A percentile compares a stretch with the other conserved stretches of the same genome.
Evolutionary conservation across 1,284 basidiomycete genomes (phyloP).

Genomic region (Termitomyces sp.): DNA sequence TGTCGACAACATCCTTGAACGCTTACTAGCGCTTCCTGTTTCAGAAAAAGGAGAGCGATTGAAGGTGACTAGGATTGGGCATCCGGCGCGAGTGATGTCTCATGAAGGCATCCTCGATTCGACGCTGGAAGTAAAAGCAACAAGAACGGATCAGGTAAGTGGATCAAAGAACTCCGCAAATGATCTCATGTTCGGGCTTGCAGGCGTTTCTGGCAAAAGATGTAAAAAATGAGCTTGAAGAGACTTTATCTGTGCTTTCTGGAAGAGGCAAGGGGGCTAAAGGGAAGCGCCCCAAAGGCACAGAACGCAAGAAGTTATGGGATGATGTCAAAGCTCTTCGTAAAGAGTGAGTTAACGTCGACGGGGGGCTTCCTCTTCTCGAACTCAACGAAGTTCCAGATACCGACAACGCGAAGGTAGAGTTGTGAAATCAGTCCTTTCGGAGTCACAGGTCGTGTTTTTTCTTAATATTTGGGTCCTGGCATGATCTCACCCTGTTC

Average conservation of each 20-base stretch:
- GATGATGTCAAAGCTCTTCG: slow-evolving; percentile 85
- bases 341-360: slow-evolving; percentile 65
- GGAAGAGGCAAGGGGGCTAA: slow-evolving; percentile 78
- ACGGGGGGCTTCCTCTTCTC: not conserved
- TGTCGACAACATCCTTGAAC: slow-evolving; percentile 86
- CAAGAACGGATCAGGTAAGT: slow-evolving; percentile 66
- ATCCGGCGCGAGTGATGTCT: slow-evolving; percentile 89
- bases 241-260: slow-evolving; percentile 58
- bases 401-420: slow-evolving; percentile 85
- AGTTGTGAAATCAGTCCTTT: slow-evolving; percentile 76
- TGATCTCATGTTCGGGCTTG: not conserved
- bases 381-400: slow-evolving; percentile 32
- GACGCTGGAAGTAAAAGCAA: slow-evolving; percentile 87
- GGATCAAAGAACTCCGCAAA: not conserved
- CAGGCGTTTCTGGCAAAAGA: slow-evolving; percentile 78
- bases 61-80: slow-evolving; percentile 79
- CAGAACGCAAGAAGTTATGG: slow-evolving; percentile 86
- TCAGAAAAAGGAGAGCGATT: slow-evolving; percentile 40
- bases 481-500: not conserved
- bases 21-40: slow-evolving; percentile 61
- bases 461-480: not conserved
- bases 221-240: slow-evolving; percentile 79
- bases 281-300: slow-evolving; percentile 64
- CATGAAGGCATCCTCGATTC: slow-evolving; percentile 62
- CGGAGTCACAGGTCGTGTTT: slow-evolving; percentile 60